These are phyloP conservation scores for Triticum dicoccoides DNA, from an alignment of 176 grass and related monocot genomes.

Conservation along the genomic window DNA sequence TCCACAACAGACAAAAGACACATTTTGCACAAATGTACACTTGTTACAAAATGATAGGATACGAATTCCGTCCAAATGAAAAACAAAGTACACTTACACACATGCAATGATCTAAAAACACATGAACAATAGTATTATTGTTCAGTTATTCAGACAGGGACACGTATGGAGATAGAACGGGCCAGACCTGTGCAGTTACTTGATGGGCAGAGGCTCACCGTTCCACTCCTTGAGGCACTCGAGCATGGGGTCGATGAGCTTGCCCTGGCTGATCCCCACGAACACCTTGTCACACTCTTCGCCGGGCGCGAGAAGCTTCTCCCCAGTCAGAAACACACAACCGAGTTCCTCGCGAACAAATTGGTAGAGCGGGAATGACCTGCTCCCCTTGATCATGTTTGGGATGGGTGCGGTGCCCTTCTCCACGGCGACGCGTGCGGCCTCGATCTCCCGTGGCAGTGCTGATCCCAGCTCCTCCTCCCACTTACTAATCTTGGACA, in stretches of 20 bases:
- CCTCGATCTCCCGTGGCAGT: not conserved
- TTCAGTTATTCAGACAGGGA: not conserved
- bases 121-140: not conserved
- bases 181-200: not conserved
- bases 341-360: not conserved
- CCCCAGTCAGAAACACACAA: not conserved
- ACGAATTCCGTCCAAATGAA: not conserved
- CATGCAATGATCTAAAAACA: not conserved
- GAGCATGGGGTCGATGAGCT: slow-evolving; percentile 65
- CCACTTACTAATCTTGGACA: not conserved
- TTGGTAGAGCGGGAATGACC: not conserved
- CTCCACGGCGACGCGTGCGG: not conserved
- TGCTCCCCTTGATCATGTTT: not conserved
- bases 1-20: not conserved
- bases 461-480: not conserved
- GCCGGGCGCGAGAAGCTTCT: not conserved
- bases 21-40: not conserved
- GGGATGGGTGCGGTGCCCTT: not conserved
- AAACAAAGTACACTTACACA: not conserved
- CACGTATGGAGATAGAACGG: not conserved
- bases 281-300: slow-evolving; percentile 59
- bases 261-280: slow-evolving; percentile 53
- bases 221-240: slow-evolving; percentile 81
- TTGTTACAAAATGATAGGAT: not conserved
- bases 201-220: slow-evolving; percentile 63